A percentile compares a stretch with the other conserved stretches of the same genome.
phyloP scores from a whole-genome alignment of 257 asterid genomes.

The Primulina eburnea region DNA sequence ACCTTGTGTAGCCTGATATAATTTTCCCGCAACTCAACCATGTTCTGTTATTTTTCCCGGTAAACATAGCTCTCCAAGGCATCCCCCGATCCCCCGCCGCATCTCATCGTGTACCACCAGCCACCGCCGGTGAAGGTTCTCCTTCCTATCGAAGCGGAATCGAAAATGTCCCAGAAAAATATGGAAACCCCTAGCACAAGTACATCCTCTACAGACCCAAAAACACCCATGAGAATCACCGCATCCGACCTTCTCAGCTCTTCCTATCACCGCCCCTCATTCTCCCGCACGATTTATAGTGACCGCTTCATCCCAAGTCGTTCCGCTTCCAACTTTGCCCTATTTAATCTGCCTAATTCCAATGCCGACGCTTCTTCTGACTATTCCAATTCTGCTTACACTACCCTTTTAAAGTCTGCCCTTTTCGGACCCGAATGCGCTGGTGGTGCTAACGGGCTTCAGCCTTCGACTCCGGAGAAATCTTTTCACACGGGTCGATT shows the following conservation, averaged over 20 bases:
- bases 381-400: conserved; percentile 67
- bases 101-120: conserved; percentile 2
- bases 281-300: conserved; percentile 72
- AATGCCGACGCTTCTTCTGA: conserved; percentile 36
- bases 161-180: background rate
- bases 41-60: conserved; percentile 35
- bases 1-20: background rate
- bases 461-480: conserved; percentile 69
- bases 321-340: conserved; percentile 81
- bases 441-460: conserved; percentile 32
- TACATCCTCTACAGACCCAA: conserved; percentile 33
- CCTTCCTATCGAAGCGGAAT: conserved; percentile 1
- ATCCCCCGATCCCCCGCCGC: conserved; percentile 32
- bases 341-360: conserved; percentile 60
- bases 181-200: conserved; percentile 37
- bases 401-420: conserved; percentile 59
- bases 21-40: conserved; percentile 26
- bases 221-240: conserved; percentile 32
- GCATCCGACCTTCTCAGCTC: conserved; percentile 29
- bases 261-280: conserved; percentile 58
- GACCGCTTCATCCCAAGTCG: conserved; percentile 91
- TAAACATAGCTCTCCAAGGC: conserved; percentile 18
- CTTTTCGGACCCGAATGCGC: conserved; percentile 66
- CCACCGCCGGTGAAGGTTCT: conserved; percentile 11
- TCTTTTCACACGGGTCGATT: conserved; percentile 32